Evolutionary conservation across 768 basidiomycete genomes (phyloP).

Genomic region (Cantharellus anzutake): DNA sequence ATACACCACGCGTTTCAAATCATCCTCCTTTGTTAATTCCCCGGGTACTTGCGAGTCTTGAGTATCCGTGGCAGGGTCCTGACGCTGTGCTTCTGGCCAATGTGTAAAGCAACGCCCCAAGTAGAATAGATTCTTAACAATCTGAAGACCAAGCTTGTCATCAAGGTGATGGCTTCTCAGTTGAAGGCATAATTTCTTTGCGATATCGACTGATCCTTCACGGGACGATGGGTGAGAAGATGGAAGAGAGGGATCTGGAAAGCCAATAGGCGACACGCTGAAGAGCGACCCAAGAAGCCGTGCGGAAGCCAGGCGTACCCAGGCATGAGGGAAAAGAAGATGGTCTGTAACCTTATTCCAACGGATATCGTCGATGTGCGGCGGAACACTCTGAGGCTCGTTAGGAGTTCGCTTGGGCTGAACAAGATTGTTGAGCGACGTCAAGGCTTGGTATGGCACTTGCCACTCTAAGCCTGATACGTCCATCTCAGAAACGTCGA

Average conservation of each 20-base stretch:
- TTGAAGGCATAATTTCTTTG: constrained; percentile 54
- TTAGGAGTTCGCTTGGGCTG: constrained; percentile 18
- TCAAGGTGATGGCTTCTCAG: constrained; percentile 69
- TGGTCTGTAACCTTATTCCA: constrained; percentile 49
- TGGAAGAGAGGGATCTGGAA: constrained; percentile 17
- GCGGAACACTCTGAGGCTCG: constrained; percentile 11
- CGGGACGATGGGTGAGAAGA: constrained; percentile 31
- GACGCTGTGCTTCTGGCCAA: not conserved
- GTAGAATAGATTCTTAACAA: constrained; percentile 86
- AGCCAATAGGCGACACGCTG: constrained; percentile 27
- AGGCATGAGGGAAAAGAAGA: constrained; percentile 79
- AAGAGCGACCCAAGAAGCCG: constrained; percentile 59
- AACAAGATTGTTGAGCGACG: constrained; percentile 42
- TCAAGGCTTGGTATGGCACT: constrained; percentile 61
- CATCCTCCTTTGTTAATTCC: constrained; percentile 14
- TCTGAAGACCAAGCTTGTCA: constrained; percentile 51
- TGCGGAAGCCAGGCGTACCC: constrained; percentile 74
- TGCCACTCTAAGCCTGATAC: constrained; percentile 57
- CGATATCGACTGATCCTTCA: constrained; percentile 42
- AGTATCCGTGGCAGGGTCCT: not conserved
- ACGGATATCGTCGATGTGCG: constrained; percentile 19
- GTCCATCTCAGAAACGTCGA: constrained; percentile 19
- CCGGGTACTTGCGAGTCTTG: constrained; percentile 5
- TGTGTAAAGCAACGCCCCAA: constrained; percentile 69
- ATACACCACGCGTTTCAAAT: constrained; percentile 15